These are phyloP conservation scores for Pyricularia sp. DNA, from an alignment of 2,329 filamentous ascomycete species.

Conservation along the genomic window DNA sequence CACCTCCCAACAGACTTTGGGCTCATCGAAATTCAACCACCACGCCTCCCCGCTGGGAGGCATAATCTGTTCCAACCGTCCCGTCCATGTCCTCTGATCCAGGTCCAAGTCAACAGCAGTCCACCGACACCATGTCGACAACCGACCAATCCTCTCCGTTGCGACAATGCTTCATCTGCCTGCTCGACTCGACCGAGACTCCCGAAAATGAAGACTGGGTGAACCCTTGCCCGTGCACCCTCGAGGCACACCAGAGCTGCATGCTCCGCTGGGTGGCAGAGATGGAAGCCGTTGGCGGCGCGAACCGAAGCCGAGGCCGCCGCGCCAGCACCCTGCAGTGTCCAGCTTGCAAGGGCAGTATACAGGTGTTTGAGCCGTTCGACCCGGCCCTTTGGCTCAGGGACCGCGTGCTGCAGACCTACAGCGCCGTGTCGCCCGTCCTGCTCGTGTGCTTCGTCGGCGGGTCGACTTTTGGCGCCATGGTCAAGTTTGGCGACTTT, in stretches of 20 bases:
- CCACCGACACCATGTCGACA: not conserved
- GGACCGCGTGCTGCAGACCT: constrained; percentile 44
- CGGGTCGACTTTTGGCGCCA: constrained; percentile 24
- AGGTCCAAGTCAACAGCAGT: not conserved
- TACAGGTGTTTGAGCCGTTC: constrained; percentile 64
- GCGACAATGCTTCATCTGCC: constrained; percentile 53
- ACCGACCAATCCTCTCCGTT: constrained; percentile 13
- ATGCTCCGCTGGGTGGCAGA: constrained; percentile 91
- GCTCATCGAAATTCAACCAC: not conserved
- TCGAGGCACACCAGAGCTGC: constrained; percentile 85
- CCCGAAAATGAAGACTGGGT: constrained; percentile 54
- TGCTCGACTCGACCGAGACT: constrained; percentile 43
- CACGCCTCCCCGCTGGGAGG: not conserved
- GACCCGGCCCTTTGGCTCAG: constrained; percentile 63
- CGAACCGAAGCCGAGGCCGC: constrained; percentile 51
- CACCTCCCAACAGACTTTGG: no score
- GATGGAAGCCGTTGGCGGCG: constrained; percentile 47
- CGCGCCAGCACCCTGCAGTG: constrained; percentile 79
- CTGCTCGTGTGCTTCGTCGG: constrained; percentile 54
- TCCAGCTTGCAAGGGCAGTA: constrained; percentile 80
- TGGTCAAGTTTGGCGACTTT: constrained; percentile 37
- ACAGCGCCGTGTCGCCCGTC: constrained; percentile 48
- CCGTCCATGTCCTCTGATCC: not conserved
- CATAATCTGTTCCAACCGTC: not conserved
- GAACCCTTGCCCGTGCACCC: constrained; percentile 80